A percentile compares a stretch with the other conserved stretches of the same genome.
These are phyloP conservation scores for Sanghuangporus baumii DNA, from an alignment of 1,284 basidiomycete genomes.

Conservation along the genomic window DNA sequence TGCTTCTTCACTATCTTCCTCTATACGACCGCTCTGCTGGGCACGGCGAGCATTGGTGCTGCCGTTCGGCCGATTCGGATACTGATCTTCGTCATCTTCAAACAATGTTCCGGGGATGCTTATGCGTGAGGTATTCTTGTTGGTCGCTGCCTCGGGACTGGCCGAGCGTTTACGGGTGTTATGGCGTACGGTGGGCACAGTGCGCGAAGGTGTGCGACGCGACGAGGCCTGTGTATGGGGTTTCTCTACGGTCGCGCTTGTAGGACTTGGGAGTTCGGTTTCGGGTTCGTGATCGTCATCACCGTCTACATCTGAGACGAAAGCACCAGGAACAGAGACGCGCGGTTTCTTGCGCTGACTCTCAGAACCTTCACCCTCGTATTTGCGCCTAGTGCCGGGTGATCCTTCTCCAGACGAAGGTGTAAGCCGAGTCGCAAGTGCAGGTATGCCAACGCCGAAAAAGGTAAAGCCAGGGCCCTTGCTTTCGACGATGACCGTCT, in stretches of 20 bases:
- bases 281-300: constrained; percentile 8
- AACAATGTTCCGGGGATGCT: constrained; percentile 20
- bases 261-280: constrained; percentile 12
- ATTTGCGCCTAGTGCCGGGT: constrained; percentile 2
- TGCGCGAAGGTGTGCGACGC: not conserved
- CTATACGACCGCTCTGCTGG: not conserved
- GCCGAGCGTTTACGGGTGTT: constrained; percentile 13
- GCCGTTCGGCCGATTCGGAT: not conserved
- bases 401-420: constrained; percentile 3
- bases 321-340: constrained; percentile 15
- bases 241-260: not conserved
- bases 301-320: constrained; percentile 3
- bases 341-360: not conserved
- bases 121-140: not conserved
- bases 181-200: not conserved
- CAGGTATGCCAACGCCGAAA: not conserved
- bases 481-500: not conserved
- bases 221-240: not conserved
- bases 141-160: constrained; percentile 11
- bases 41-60: not conserved
- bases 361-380: not conserved
- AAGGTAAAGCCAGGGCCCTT: constrained; percentile 13
- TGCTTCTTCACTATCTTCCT: constrained; percentile 15
- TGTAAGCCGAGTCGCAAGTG: not conserved
- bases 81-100: constrained; percentile 13